Evolutionary conservation across 768 basidiomycete species (phyloP).

Genomic region (Rhizopogon vulgaris): DNA sequence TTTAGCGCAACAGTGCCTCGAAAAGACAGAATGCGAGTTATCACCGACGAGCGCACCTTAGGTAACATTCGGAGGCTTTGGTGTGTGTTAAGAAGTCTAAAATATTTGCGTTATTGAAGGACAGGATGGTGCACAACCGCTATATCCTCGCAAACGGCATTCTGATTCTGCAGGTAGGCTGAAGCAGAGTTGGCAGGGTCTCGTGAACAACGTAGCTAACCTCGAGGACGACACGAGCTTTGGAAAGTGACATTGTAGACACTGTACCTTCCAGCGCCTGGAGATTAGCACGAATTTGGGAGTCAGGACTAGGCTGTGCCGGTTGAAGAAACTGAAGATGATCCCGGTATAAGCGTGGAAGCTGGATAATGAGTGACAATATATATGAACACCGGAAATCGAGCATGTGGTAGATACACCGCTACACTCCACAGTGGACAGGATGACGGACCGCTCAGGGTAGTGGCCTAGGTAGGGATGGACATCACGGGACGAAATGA

Average conservation of each 20-base stretch:
- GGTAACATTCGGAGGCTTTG: not conserved
- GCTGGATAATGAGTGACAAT: not conserved
- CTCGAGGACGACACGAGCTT: conserved; percentile 1
- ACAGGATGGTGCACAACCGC: not conserved
- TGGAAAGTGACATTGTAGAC: not conserved
- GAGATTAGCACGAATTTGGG: not conserved
- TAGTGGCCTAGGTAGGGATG: not conserved
- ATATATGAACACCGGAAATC: not conserved
- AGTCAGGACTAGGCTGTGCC: not conserved
- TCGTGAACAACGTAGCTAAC: not conserved
- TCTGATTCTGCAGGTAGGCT: not conserved
- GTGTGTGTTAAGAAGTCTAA: not conserved
- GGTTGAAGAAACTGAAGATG: not conserved
- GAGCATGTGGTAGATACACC: not conserved
- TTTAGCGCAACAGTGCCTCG: not conserved
- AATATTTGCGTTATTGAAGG: not conserved
- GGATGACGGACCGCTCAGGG: not conserved
- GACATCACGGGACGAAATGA: not conserved
- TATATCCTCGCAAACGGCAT: not conserved
- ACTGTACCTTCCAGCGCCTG: not conserved
- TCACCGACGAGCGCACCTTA: conserved; percentile 1
- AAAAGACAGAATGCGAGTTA: not conserved
- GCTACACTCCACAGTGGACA: not conserved
- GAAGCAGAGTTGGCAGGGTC: not conserved
- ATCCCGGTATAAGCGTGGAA: not conserved